Conservation (phyloP, 2,329 filamentous ascomycete genomes). For the Colletotrichum sp. region DNA sequence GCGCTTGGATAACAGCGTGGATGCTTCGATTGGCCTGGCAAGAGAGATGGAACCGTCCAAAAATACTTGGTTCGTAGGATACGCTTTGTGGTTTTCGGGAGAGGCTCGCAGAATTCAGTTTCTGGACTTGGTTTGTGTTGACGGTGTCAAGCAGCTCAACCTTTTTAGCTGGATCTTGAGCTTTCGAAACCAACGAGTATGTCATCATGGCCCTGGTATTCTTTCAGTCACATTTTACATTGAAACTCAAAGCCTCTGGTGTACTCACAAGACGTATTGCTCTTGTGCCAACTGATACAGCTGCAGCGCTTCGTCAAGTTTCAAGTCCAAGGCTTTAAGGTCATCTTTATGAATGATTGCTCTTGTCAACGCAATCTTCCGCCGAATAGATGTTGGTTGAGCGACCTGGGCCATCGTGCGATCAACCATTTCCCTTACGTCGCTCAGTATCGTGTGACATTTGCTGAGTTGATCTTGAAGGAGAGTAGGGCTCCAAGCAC, state of each 20-base stretch:
- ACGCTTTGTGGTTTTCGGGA: not conserved
- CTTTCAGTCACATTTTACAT: not conserved
- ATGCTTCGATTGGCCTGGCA: not conserved
- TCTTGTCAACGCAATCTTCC: not conserved
- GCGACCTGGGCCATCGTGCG: not conserved
- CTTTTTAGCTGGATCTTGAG: fast-evolving
- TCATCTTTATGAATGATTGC: not conserved
- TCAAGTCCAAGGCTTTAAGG: not conserved
- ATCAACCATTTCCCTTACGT: not conserved
- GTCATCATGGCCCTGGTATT: not conserved
- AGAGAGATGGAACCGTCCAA: not conserved
- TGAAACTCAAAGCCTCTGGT: not conserved
- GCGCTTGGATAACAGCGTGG: not conserved
- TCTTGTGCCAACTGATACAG: not conserved
- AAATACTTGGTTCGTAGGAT: not conserved
- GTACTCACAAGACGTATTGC: not conserved
- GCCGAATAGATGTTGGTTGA: not conserved
- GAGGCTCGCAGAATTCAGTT: not conserved
- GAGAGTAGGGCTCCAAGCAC: not conserved
- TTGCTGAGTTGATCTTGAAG: not conserved
- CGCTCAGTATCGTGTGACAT: fast-evolving
- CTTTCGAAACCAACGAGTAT: not conserved
- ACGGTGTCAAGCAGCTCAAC: not conserved
- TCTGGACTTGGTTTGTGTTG: not conserved
- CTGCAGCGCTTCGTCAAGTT: not conserved